These are phyloP conservation scores for Akanthomyces muscarius DNA, from an alignment of 2,329 filamentous ascomycete genomes.

Conservation along the genomic window DNA sequence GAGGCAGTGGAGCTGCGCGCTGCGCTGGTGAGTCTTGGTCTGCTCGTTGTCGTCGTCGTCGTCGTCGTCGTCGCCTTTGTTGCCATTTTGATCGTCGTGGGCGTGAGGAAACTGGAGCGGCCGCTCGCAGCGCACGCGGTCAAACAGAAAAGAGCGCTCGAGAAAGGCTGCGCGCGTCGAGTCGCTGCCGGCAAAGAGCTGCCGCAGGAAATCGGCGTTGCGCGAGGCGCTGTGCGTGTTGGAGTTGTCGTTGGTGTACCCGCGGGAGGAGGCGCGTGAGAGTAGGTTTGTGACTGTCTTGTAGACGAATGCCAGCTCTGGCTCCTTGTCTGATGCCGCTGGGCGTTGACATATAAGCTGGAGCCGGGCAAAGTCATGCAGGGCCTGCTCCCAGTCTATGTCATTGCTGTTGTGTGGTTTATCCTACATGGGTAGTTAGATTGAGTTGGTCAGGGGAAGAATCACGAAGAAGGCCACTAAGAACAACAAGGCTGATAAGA, in stretches of 20 bases:
- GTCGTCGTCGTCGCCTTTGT: constrained; percentile 28
- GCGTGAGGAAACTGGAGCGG: constrained; percentile 30
- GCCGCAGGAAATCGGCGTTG: constrained; percentile 42
- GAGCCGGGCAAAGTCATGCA: constrained; percentile 43
- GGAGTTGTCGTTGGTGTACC: constrained; percentile 28
- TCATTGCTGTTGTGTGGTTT: constrained; percentile 31
- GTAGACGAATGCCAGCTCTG: constrained; percentile 46
- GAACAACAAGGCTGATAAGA: too few relatives aligned
- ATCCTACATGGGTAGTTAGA: constrained; percentile 25
- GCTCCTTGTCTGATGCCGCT: constrained; percentile 29
- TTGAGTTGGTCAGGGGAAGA: not conserved
- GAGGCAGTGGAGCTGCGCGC: constrained; percentile 66
- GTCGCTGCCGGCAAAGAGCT: constrained; percentile 39
- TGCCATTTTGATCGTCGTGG: not conserved
- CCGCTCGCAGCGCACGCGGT: constrained; percentile 45
- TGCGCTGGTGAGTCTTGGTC: constrained; percentile 50
- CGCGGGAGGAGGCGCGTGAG: constrained; percentile 37
- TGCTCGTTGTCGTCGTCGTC: constrained; percentile 1
- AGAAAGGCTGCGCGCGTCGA: constrained; percentile 58
- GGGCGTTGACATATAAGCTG: constrained; percentile 38
- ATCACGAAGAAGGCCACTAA: too few relatives aligned
- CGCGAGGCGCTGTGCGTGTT: constrained; percentile 42
- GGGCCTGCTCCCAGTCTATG: constrained; percentile 40
- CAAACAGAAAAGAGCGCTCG: constrained; percentile 60
- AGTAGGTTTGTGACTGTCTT: constrained; percentile 43